Evolutionary conservation across 2,329 filamentous ascomycete species (phyloP).

Genomic region (Torrubiellomyces zombiae): DNA sequence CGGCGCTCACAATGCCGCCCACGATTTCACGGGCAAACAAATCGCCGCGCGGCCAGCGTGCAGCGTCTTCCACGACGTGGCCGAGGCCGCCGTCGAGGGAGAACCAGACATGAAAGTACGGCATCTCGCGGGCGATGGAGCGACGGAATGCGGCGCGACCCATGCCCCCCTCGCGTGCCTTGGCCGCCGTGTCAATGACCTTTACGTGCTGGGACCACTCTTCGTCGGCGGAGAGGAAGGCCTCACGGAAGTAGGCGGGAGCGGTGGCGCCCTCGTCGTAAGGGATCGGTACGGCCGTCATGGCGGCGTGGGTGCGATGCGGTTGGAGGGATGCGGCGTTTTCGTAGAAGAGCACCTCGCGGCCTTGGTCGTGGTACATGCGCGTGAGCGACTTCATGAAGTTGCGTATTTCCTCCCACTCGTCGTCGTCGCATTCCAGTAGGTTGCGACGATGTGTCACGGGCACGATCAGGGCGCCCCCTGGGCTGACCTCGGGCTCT

Average conservation of each 20-base stretch:
- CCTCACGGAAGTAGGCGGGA: conserved; percentile 89
- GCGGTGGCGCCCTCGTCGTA: conserved; percentile 83
- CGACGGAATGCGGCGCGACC: conserved; percentile 71
- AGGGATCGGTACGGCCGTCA: conserved; percentile 75
- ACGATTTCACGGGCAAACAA: conserved; percentile 84
- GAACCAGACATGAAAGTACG: conserved; percentile 98
- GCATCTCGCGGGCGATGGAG: conserved; percentile 83
- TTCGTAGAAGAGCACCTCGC: conserved; percentile 92
- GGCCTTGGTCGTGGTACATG: conserved; percentile 86
- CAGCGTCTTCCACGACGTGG: conserved; percentile 77
- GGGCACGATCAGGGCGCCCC: conserved; percentile 77
- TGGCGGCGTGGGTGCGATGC: conserved; percentile 67
- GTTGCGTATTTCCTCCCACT: conserved; percentile 97
- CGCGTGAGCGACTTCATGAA: conserved; percentile 95
- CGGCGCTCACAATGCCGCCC: conserved; percentile 78
- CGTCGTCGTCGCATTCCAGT: conserved; percentile 95
- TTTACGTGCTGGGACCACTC: conserved; percentile 96
- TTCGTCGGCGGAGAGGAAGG: conserved; percentile 72
- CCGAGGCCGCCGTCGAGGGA: conserved; percentile 79
- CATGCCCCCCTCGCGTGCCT: conserved; percentile 44
- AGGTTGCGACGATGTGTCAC: conserved; percentile 77
- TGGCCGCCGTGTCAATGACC: conserved; percentile 70
- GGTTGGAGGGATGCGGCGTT: conserved; percentile 83
- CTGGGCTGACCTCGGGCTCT: conserved; percentile 69
- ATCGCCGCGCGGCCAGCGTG: conserved; percentile 78